These are phyloP conservation scores for Candida ascalaphidarum DNA, from an alignment of 805 yeast species.

Conservation along the genomic window DNA sequence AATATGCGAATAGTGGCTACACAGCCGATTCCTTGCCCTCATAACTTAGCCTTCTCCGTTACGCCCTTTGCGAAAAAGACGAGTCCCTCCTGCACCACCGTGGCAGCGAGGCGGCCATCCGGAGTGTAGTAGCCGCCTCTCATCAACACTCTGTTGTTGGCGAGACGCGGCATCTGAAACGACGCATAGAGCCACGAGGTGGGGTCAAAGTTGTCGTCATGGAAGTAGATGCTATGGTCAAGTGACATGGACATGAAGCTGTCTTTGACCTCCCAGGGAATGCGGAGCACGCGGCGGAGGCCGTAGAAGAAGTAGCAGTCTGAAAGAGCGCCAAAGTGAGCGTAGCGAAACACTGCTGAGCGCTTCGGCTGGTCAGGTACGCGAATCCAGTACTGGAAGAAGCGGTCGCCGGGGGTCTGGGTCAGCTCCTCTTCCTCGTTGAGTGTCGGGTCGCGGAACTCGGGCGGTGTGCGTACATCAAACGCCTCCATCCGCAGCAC, in stretches of 20 bases:
- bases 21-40: too few species aligned
- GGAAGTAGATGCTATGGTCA: constrained; percentile 64
- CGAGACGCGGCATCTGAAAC: constrained; percentile 40
- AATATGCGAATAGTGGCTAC: too few species aligned
- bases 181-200: constrained; percentile 46
- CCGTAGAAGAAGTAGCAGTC: constrained; percentile 49
- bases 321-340: constrained; percentile 50
- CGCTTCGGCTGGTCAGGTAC: constrained; percentile 15
- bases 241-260: constrained; percentile 47
- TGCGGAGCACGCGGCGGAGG: constrained; percentile 40
- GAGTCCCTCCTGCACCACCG: constrained; percentile 61
- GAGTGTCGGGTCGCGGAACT: constrained; percentile 20
- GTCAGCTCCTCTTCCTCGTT: constrained; percentile 20
- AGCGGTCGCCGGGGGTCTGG: constrained; percentile 14
- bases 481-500: constrained; percentile 15
- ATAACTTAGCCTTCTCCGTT: too few species aligned
- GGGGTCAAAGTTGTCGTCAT: constrained; percentile 40
- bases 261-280: constrained; percentile 31
- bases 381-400: too few species aligned
- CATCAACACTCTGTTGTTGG: constrained; percentile 45
- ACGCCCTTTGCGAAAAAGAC: too few species aligned
- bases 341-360: constrained; percentile 30
- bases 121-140: constrained; percentile 48
- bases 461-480: constrained; percentile 22
- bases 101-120: constrained; percentile 46